Percentiles rank a stretch among this genome's conserved stretches.
These are phyloP conservation scores for Acidiella bohemica DNA, from an alignment of 495 filamentous ascomycete species.

Conservation along the genomic window DNA sequence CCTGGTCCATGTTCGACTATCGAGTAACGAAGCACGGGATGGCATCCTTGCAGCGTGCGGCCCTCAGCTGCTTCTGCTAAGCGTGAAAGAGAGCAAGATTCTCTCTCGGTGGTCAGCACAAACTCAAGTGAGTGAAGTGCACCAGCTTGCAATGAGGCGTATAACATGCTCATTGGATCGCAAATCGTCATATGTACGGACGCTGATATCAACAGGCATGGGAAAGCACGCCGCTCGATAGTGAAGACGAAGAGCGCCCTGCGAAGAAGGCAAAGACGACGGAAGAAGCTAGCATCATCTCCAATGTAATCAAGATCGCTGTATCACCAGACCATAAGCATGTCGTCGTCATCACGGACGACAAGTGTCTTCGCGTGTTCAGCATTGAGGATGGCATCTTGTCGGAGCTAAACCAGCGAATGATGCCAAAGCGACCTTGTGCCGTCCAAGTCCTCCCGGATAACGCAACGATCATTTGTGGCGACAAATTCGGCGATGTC, in stretches of 20 bases:
- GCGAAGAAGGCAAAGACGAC: conserved; percentile 17
- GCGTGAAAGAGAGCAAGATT: too few species aligned
- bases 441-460: conserved; percentile 55
- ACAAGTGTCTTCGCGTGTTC: conserved; percentile 82
- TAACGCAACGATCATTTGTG: conserved; percentile 56
- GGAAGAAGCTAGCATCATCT: conserved; percentile 3
- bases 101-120: too few species aligned
- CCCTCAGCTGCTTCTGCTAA: too few species aligned
- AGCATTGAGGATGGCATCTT: conserved; percentile 48
- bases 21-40: too few species aligned
- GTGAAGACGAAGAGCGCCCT: conserved; percentile 4
- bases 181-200: too few species aligned
- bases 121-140: too few species aligned
- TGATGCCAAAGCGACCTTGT: conserved; percentile 80
- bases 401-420: conserved; percentile 57
- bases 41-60: too few species aligned
- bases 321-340: conserved; percentile 47
- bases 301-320: conserved; percentile 28
- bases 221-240: too few species aligned
- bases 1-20: too few species aligned
- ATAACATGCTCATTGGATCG: too few species aligned
- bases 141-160: too few species aligned
- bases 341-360: conserved; percentile 70
- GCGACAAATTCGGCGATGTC: conserved; percentile 94
- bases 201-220: too few species aligned